Evolutionary conservation across 2,329 filamentous ascomycete species (phyloP), one percentile per base, ranked within the genome.

Genomic region (Xylariales sp.): DNA sequence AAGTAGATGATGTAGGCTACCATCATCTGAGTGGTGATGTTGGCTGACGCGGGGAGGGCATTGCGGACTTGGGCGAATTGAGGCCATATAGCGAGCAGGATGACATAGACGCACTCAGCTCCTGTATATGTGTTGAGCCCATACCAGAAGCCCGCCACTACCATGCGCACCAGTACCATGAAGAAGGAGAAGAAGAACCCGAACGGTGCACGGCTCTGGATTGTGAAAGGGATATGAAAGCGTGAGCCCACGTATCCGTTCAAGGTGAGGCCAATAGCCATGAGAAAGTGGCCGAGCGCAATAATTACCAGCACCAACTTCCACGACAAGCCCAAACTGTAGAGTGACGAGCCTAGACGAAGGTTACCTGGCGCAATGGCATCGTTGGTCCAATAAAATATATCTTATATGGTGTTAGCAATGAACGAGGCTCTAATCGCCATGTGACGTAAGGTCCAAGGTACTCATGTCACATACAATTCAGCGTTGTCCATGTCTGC

Each of bases 111-210:
- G 40, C 51, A 53, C 19, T 54, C 47, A 6, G 52, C 53, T 12
- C 54, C 52, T 16, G 50, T 54, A 30, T 54, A 54, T 19, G 52
- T 55, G 7, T 49, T 48, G 33, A 56, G 53, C 3, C 53, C 54
- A 31, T 53, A 56, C 57, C 59, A 62, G 44, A 62, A 59, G 12
- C 60, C 51, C 14, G 53, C 56, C n/a, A 61, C 47, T 19, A 59
- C 48, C 29, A 58, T 52, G 14, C 59, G 49, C n/a, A 58, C 53
- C 17, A 60, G 40, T 13, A 48, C 41, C 15, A 46, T 40, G 7
- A 49, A 41, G 16, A 46, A 49, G 5, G 43, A 39, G 28, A 49
- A 52, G 40, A 50, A 53, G 38, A 53, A 54, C 4, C 53, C 53
- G 19, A 48, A 56, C 4, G 52, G 40, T 12, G 50, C 46, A 33